Evolutionary conservation across 1,284 basidiomycete genomes (phyloP).

Genomic region (Tylopilus sp.): DNA sequence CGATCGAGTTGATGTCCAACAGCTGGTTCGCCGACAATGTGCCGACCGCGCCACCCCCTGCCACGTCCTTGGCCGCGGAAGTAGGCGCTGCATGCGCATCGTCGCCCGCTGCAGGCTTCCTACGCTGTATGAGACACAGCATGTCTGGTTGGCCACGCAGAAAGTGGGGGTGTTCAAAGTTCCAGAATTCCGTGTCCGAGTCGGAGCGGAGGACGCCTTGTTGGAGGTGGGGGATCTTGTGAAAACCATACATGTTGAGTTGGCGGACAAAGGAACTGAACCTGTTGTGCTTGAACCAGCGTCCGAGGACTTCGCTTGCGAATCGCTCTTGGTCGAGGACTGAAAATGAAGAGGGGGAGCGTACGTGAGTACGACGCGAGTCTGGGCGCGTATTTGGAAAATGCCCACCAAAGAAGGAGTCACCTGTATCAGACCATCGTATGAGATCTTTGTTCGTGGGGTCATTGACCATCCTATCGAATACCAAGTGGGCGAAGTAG

Average conservation of each 20-base stretch:
- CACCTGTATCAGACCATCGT: slow-evolving; percentile 85
- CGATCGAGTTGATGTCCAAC: slow-evolving; percentile 71
- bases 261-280: slow-evolving; percentile 94
- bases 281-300: slow-evolving; percentile 96
- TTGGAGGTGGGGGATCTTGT: slow-evolving; percentile 94
- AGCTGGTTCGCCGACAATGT: slow-evolving; percentile 45
- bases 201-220: slow-evolving; percentile 88
- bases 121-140: slow-evolving; percentile 84
- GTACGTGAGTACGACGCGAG: background rate
- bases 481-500: slow-evolving; percentile 1
- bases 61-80: slow-evolving; percentile 14
- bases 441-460: slow-evolving; percentile 79
- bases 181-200: slow-evolving; percentile 85
- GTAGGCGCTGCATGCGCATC: slow-evolving; percentile 15
- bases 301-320: slow-evolving; percentile 84
- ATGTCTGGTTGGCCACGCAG: slow-evolving; percentile 87
- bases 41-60: slow-evolving; percentile 17
- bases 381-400: background rate
- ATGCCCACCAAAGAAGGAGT: slow-evolving; percentile 82
- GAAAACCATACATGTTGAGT: slow-evolving; percentile 97
- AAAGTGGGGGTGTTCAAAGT: slow-evolving; percentile 91
- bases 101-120: slow-evolving; percentile 46
- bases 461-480: slow-evolving; percentile 85
- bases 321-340: slow-evolving; percentile 94
- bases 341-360: slow-evolving; percentile 37